Evolutionary conservation across 257 asterid species (phyloP), one percentile per base, ranked within the genome.

Genomic region (Nicotiana undulata): DNA sequence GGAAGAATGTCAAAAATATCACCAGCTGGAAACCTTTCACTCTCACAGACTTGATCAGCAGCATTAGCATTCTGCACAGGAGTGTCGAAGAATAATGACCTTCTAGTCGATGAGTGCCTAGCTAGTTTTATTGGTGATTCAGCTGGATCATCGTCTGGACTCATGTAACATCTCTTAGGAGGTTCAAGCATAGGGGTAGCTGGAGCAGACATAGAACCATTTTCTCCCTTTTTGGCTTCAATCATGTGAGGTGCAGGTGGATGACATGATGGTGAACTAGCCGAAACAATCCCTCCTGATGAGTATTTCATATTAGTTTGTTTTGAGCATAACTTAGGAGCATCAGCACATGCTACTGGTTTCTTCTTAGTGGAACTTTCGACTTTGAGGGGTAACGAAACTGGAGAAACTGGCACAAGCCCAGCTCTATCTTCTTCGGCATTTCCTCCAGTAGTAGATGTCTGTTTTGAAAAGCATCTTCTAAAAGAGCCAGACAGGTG

Each of bases 91-190:
- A 74, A 84, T 88, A 94, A 70, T 0, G 77, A 82, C 86, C 96
- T 86, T 65, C 85, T 90, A 51, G 90, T 82, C 5, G 91, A 88
- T 29, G 94, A 86, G 24, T 94, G 90, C 79, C 90, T 90, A 10
- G 80, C 84, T 9, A 91, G 89, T 86, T 91, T 92, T 82, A 56
- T 86, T 4, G 90, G 92, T 5, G 91, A 74, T 40, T 80, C 80
- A 74, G 65, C 82, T 52, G 87, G 80, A 81, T 85, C 86, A 64
- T 89, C 90, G 24, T 87, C 92, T 2, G 97, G 93, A 87, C 94
- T 94, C 98, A 88, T 88, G 85, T 76, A 63, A 77, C 92, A 75
- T 87, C 95, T 90, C 85, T 89, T 92, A 4, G 92, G 91, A 17
- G 96, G 89, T 76, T 74, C 81, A 55, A 84, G 91, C 34, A 20